A percentile compares a stretch with the other conserved stretches of the same genome.
These are phyloP conservation scores for Scheffersomyces ergatensis DNA, from an alignment of 805 yeast genomes.

Conservation along the genomic window DNA sequence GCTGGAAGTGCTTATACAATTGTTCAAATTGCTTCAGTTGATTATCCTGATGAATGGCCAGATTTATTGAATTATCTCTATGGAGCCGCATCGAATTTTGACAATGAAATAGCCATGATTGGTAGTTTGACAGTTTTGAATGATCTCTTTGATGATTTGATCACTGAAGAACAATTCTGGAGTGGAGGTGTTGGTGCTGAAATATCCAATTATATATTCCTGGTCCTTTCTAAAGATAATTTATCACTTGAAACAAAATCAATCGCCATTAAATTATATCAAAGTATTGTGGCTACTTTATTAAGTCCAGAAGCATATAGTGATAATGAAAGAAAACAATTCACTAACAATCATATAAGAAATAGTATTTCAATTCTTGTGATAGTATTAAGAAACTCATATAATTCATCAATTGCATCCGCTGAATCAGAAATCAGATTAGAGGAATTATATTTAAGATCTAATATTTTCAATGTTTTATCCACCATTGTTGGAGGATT, in stretches of 20 bases:
- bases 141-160: slow-evolving; percentile 82
- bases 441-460: slow-evolving; percentile 19
- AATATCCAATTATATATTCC: slow-evolving; percentile 50
- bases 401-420: slow-evolving; percentile 1
- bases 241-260: slow-evolving; percentile 40
- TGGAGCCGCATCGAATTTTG: slow-evolving; percentile 29
- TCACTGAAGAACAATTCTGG: slow-evolving; percentile 85
- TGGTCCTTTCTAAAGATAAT: slow-evolving; percentile 30
- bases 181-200: slow-evolving; percentile 63
- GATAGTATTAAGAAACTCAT: slow-evolving; percentile 14
- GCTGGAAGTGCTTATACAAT: slow-evolving; percentile 70
- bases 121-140: slow-evolving; percentile 62
- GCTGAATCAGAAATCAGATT: slow-evolving; percentile 3
- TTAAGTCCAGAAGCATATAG: slow-evolving; percentile 48
- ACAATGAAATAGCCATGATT: slow-evolving; percentile 31
- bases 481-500: slow-evolving; percentile 24
- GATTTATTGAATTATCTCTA: slow-evolving; percentile 52
- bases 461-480: slow-evolving; percentile 26
- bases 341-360: slow-evolving; percentile 28
- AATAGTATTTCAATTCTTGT: slow-evolving; percentile 15
- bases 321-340: slow-evolving; percentile 30
- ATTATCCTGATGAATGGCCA: slow-evolving; percentile 97
- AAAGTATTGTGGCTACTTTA: slow-evolving; percentile 51
- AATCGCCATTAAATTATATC: slow-evolving; percentile 43
- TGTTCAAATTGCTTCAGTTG: slow-evolving; percentile 82